Evolutionary conservation across 2,329 filamentous ascomycete genomes (phyloP).

Genomic region (Stromatinia cepivora): DNA sequence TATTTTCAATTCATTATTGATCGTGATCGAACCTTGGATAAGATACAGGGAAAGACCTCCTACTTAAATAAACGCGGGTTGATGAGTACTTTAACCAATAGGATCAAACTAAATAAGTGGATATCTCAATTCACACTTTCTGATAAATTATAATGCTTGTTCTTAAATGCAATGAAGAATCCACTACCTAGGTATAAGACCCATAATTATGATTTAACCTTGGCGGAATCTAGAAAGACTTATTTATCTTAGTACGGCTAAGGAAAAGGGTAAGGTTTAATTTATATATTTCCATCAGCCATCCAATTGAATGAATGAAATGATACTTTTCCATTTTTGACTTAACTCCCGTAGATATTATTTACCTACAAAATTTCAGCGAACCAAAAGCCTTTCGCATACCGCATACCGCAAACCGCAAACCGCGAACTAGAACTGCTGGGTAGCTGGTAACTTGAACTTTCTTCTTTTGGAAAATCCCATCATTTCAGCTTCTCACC

Average conservation of each 20-base stretch:
- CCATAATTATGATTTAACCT: constrained; percentile 7
- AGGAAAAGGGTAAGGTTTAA: background rate
- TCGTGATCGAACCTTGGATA: no score
- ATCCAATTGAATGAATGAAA: background rate
- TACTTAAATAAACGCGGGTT: constrained; percentile 20
- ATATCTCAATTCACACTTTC: no score
- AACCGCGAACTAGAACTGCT: background rate
- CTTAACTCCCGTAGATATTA: background rate
- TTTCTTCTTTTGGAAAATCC: no score
- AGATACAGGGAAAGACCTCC: constrained; percentile 3
- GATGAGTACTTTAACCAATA: background rate
- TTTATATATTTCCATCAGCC: background rate
- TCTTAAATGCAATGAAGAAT: background rate
- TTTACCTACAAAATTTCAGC: background rate
- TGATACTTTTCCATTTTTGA: background rate
- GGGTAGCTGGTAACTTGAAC: background rate
- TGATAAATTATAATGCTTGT: background rate
- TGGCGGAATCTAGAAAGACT: constrained; percentile 7
- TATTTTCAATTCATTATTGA: background rate
- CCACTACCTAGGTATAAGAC: background rate
- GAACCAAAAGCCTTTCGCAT: constrained; percentile 1
- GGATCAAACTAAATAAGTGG: background rate
- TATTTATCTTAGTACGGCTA: background rate
- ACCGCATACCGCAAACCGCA: background rate
- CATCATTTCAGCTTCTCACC: constrained; percentile 8